Conservation (phyloP, 805 yeast species). For the Yarrowia deformans region DNA sequence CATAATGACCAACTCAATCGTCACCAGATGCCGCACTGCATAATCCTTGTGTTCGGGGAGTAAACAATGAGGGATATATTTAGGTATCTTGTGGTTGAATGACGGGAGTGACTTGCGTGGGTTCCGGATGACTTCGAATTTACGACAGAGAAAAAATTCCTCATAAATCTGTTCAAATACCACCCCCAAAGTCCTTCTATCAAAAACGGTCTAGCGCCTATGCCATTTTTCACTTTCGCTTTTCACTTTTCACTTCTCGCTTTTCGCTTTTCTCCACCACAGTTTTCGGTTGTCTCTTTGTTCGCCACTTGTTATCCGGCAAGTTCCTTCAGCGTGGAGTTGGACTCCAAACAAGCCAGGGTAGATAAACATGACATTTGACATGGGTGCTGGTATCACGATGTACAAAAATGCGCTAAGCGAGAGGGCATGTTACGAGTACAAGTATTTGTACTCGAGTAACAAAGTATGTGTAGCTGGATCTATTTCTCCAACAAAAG, state of each 20-base stretch:
- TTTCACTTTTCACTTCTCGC: background rate
- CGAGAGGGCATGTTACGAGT: too few relatives aligned
- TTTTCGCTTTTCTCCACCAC: background rate
- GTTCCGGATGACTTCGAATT: background rate
- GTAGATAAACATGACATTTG: constrained; percentile 15
- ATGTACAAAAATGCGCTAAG: background rate
- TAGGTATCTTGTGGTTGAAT: too few relatives aligned
- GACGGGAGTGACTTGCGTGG: too few relatives aligned
- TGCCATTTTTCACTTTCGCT: background rate
- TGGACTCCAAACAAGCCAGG: background rate
- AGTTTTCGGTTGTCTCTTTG: background rate
- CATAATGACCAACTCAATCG: background rate
- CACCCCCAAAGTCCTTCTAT: background rate
- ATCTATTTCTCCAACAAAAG: too few relatives aligned
- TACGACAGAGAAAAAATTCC: background rate
- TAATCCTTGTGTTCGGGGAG: constrained; percentile 16
- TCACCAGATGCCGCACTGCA: constrained; percentile 26
- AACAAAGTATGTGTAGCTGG: too few relatives aligned
- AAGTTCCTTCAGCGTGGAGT: too few relatives aligned
- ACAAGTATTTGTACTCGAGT: too few relatives aligned
- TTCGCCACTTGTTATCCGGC: background rate
- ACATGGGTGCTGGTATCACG: background rate
- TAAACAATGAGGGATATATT: constrained; percentile 26
- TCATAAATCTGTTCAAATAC: background rate
- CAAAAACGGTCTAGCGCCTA: too few relatives aligned